Base-by-base conservation (phyloP, 768 basidiomycete species). In the Auricularia heimuer region DNA sequence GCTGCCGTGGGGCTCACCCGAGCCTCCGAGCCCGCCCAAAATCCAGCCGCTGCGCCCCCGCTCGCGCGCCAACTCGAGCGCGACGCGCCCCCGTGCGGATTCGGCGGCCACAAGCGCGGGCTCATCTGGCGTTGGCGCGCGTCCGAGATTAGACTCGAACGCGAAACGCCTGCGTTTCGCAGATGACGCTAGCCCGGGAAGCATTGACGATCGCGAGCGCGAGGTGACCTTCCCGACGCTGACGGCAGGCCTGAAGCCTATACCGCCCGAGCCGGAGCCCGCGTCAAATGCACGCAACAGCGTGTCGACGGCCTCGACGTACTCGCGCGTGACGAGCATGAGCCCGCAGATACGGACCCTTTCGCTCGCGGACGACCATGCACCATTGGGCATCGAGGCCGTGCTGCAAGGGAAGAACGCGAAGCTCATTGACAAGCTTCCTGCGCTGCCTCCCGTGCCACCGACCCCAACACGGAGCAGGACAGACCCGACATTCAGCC, bases 281-380 rank as follows among this genome's bases (percentile, higher is more conserved):
- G 39, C 8, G 8, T 14, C 39, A 7, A 42, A 14, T 14, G 39
- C 39, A 14, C 39, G 8, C 8, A 42, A 7, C 39, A 42, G 39
- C 39, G 12, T 42, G 39, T 42, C 39, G 56, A 60, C 14, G 7
- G 12, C 56, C 8, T 29, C 29, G 56, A 60, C 56, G 56, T 60
- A 60, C 56, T 33, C 29, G 29, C 56, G 56, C 56, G 29, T 24
- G 56, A 60, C 56, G 56, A 60, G 56, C 56, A 60, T 60, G 56
- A 60, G 56, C 34, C 56, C 56, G 29, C 56, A 60, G 34, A 29
- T 51, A 18, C 47, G 47, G 1, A 51, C 11, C 21, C 47, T 51
- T 18, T 8, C 47, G 47, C 47, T 51, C 21, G 21, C 11, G 11
- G 47, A 51, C 47, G 47, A 51, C 47, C 4, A 12, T 7, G 34